Percentiles rank a stretch among this genome's conserved stretches.
Conservation (phyloP, 2,329 filamentous ascomycete species). For the Claviceps pusilla region DNA sequence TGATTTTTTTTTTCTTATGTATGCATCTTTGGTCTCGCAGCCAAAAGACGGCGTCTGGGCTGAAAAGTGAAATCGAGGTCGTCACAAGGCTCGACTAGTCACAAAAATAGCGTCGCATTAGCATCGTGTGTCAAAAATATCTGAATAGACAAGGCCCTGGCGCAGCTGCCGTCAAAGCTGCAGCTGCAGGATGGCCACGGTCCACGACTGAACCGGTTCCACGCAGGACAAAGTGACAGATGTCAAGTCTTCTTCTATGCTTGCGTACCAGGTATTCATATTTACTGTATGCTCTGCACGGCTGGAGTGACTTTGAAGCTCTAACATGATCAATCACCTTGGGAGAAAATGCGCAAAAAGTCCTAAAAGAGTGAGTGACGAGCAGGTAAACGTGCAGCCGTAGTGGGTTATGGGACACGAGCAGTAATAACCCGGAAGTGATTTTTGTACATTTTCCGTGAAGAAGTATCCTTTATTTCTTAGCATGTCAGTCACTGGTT, state of each 20-base stretch:
- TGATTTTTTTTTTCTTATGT: neutral
- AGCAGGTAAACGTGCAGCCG: too few species aligned
- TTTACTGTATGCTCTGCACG: too few species aligned
- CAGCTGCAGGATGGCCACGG: neutral
- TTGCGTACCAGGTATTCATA: too few species aligned
- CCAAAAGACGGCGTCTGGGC: neutral
- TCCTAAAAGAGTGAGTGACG: too few species aligned
- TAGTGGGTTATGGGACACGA: too few species aligned
- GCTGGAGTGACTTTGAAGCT: too few species aligned
- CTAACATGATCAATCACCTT: too few species aligned
- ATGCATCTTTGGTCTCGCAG: neutral
- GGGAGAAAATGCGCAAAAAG: too few species aligned
- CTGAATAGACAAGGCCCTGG: neutral
- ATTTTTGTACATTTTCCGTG: too few species aligned
- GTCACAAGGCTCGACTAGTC: neutral
- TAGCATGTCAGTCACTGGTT: too few species aligned
- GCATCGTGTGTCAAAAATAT: conserved; percentile 1
- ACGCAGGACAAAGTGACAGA: neutral
- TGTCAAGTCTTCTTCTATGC: neutral
- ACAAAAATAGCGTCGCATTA: neutral
- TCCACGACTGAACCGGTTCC: neutral
- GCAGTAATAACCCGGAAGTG: too few species aligned
- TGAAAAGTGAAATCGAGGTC: neutral
- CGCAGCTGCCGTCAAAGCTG: neutral
- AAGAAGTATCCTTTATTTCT: too few species aligned